These are phyloP conservation scores for Colletotrichum chlorophyti DNA, from an alignment of 2,329 filamentous ascomycete genomes.

Conservation along the genomic window DNA sequence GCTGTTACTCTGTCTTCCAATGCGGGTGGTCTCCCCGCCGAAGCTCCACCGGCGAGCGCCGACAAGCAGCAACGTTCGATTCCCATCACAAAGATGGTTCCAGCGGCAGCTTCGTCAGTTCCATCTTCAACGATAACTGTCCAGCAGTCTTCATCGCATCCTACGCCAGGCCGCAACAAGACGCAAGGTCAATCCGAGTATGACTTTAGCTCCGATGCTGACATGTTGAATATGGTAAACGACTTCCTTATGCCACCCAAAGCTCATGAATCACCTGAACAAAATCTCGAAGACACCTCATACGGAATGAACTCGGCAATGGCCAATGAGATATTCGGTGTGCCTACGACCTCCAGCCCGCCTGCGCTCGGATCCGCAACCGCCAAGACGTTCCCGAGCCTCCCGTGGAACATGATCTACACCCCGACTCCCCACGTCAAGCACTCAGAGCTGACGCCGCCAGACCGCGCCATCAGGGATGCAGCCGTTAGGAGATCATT, in stretches of 20 bases:
- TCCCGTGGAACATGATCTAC: conserved; percentile 60
- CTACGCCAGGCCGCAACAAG: conserved; percentile 10
- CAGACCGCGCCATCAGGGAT: conserved; percentile 17
- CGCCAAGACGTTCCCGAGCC: conserved; percentile 45
- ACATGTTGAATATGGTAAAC: conserved; percentile 56
- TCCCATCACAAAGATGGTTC: neutral
- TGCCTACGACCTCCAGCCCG: conserved; percentile 42
- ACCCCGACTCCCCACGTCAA: conserved; percentile 27
- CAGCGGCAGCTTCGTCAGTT: neutral
- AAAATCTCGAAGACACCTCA: conserved; percentile 49
- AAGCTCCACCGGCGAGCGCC: neutral
- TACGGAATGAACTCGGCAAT: conserved; percentile 63
- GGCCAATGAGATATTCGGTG: conserved; percentile 57
- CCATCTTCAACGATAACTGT: neutral
- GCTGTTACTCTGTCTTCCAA: neutral
- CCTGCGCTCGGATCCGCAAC: conserved; percentile 39
- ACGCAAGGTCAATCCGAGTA: conserved; percentile 22
- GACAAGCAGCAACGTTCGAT: neutral
- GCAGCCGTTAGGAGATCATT: conserved; percentile 22
- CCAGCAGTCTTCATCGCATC: conserved; percentile 2
- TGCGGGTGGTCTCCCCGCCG: neutral
- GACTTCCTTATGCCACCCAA: conserved; percentile 56
- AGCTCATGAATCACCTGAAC: conserved; percentile 40
- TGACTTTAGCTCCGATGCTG: conserved; percentile 36
- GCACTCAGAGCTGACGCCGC: conserved; percentile 24